Conservation (phyloP, 208 protist genomes). For the Trypanosoma platydactyli region DNA sequence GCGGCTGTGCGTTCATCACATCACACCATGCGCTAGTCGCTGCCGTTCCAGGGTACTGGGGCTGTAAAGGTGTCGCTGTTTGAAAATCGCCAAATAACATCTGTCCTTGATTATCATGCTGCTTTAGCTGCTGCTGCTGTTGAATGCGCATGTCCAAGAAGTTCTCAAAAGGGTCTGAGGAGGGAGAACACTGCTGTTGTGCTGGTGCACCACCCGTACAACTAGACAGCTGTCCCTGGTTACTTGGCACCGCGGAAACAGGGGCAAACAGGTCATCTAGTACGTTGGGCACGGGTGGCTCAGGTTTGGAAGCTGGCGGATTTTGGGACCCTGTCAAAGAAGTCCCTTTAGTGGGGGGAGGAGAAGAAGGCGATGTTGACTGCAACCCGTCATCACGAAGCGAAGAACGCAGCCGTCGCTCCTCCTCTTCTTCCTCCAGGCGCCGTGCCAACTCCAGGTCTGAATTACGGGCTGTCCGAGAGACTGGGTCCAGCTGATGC, state of each 20-base stretch:
- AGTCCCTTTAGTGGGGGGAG: conserved; percentile 36
- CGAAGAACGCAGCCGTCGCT: conserved; percentile 51
- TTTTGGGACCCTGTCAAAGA: neutral
- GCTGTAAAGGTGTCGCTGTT: conserved; percentile 6
- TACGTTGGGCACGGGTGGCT: conserved; percentile 38
- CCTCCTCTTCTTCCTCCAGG: conserved; percentile 86
- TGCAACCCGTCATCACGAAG: conserved; percentile 32
- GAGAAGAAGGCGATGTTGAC: no score
- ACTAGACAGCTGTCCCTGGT: neutral
- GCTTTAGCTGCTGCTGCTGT: conserved; percentile 18
- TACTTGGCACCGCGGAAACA: conserved; percentile 15
- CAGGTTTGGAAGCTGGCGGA: conserved; percentile 8
- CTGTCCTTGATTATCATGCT: conserved; percentile 17
- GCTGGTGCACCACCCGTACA: conserved; percentile 5
- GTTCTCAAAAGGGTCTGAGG: conserved; percentile 58
- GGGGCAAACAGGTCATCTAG: conserved; percentile 82
- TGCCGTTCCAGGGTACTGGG: conserved; percentile 28
- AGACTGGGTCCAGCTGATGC: conserved; percentile 2
- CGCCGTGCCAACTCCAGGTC: conserved; percentile 73
- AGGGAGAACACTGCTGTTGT: conserved; percentile 15
- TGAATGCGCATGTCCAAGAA: conserved; percentile 42
- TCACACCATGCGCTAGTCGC: conserved; percentile 14
- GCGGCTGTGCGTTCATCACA: neutral
- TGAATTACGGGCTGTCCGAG: conserved; percentile 28
- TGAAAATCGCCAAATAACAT: conserved; percentile 6